Evolutionary conservation across 495 filamentous ascomycete genomes (phyloP).

Genomic region (Tetracladium setigerum): DNA sequence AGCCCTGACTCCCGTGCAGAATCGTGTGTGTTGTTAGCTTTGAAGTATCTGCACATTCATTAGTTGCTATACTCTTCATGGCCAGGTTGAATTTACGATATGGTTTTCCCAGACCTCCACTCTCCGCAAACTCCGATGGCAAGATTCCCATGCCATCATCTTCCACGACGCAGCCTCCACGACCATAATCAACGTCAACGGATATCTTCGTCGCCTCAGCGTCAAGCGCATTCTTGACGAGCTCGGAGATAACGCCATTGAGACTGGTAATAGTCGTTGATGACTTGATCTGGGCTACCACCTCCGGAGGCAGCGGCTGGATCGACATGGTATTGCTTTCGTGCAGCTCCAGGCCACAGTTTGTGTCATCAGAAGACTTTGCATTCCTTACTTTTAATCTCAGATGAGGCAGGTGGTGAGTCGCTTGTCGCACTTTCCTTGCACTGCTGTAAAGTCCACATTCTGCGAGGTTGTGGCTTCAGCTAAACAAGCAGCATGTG

Average conservation of each 20-base stretch:
- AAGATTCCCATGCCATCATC: conserved; percentile 81
- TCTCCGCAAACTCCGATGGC: conserved; percentile 59
- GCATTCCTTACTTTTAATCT: too few species aligned
- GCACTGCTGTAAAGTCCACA: too few species aligned
- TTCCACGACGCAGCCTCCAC: conserved; percentile 76
- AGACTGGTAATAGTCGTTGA: conserved; percentile 71
- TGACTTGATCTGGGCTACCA: conserved; percentile 80
- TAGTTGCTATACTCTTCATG: background rate
- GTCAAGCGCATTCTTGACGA: conserved; percentile 86
- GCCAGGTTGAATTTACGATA: conserved; percentile 48
- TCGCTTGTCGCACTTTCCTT: too few species aligned
- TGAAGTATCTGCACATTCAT: conserved; percentile 58
- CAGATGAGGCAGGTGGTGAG: too few species aligned
- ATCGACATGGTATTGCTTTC: conserved; percentile 40
- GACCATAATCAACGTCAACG: conserved; percentile 64
- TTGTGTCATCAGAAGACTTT: too few species aligned
- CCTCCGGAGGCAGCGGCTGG: conserved; percentile 62
- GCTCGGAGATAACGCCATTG: conserved; percentile 60
- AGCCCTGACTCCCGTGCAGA: conserved; percentile 62
- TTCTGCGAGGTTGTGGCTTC: too few species aligned
- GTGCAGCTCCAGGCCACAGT: too few species aligned
- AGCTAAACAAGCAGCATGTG: too few species aligned
- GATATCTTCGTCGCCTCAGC: conserved; percentile 63
- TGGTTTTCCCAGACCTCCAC: conserved; percentile 65
- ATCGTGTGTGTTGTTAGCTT: conserved; percentile 44